phyloP scores from a whole-genome alignment of 441 rosid species.

The Croton setiger region DNA sequence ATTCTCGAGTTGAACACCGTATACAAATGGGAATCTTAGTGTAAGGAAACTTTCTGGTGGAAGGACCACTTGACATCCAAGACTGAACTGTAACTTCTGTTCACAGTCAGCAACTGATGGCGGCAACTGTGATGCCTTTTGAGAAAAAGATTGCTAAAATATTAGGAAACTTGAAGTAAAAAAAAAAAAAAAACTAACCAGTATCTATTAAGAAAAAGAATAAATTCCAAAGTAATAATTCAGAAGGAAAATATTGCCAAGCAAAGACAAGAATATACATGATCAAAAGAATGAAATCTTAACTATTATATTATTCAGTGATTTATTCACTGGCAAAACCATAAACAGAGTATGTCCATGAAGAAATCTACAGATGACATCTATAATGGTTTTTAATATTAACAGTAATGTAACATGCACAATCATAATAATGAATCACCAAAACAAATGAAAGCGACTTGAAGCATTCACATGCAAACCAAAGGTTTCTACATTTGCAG shows the following conservation, averaged over 20 bases:
- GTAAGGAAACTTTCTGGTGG: slow-evolving; percentile 82
- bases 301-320: background rate
- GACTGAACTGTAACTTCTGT: slow-evolving; percentile 55
- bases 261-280: background rate
- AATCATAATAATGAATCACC: too few relatives aligned
- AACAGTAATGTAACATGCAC: too few relatives aligned
- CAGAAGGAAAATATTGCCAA: background rate
- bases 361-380: slow-evolving; percentile 21
- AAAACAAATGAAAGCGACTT: too few relatives aligned
- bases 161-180: background rate
- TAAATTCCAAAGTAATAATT: background rate
- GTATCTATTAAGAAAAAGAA: background rate
- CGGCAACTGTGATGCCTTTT: slow-evolving; percentile 64
- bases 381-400: too few relatives aligned
- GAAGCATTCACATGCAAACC: too few relatives aligned
- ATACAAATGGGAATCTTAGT: slow-evolving; percentile 73
- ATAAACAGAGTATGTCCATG: slow-evolving; percentile 4
- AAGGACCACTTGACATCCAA: slow-evolving; percentile 65
- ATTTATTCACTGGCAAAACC: background rate
- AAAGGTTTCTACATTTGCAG: background rate
- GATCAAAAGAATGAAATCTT: background rate
- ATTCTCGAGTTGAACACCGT: slow-evolving; percentile 63
- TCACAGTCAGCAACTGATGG: slow-evolving; percentile 41
- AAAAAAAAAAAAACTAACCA: background rate
- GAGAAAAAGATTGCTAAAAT: slow-evolving; percentile 14